Evolutionary conservation across 352 stramenopile species (phyloP).

Genomic region (Phytophthora uliginosa): DNA sequence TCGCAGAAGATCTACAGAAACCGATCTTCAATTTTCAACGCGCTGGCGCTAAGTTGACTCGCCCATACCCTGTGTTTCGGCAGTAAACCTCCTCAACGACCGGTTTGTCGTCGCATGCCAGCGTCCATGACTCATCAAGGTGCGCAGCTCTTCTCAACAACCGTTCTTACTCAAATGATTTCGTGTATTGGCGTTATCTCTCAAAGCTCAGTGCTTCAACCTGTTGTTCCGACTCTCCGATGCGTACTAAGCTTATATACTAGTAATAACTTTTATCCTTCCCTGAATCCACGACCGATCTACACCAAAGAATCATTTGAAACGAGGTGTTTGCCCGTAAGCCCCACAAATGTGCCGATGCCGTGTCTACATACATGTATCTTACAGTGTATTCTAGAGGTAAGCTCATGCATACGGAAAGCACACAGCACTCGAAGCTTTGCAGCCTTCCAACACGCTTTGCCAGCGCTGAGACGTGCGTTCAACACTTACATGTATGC

Average conservation of each 20-base stretch:
- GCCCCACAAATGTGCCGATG: neutral
- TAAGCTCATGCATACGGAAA: constrained; percentile 2
- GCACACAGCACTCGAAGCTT: neutral
- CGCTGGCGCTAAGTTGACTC: neutral
- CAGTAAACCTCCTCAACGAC: neutral
- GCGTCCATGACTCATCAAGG: constrained; percentile 2
- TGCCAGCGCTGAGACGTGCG: constrained; percentile 5
- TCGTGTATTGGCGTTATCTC: neutral
- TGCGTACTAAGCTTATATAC: neutral
- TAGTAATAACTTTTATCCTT: neutral
- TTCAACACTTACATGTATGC: neutral
- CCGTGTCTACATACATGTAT: no score
- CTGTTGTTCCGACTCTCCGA: neutral
- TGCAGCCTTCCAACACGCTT: neutral
- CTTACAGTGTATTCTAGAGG: neutral
- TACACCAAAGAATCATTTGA: neutral
- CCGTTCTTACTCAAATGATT: neutral
- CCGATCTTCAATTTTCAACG: neutral
- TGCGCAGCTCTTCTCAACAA: constrained; percentile 1
- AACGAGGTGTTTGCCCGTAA: neutral
- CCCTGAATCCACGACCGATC: neutral
- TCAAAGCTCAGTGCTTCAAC: neutral
- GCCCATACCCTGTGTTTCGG: neutral
- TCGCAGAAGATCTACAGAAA: neutral
- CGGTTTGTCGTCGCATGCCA: neutral